Evolutionary conservation across 179 eudicot species (phyloP).

Genomic region (Amaranthus tricolor): DNA sequence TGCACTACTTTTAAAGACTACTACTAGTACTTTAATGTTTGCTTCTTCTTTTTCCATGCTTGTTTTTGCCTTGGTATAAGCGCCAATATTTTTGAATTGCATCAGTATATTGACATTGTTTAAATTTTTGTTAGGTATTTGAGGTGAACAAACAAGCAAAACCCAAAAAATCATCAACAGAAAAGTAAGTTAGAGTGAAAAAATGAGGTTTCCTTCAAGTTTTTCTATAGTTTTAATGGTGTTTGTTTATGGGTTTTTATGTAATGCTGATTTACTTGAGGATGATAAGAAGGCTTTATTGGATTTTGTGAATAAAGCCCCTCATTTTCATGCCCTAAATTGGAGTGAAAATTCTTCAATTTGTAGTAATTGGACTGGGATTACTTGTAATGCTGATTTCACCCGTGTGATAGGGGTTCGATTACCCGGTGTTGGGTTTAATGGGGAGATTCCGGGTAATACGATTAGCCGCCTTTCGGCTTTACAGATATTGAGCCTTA

Average conservation of each 20-base stretch:
- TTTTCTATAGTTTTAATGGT: conserved; percentile 23
- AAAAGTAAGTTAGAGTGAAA: conserved; percentile 3
- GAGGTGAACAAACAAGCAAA: conserved; percentile 10
- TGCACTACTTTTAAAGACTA: conserved; percentile 23
- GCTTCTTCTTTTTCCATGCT: conserved; percentile 2
- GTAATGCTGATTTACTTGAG: conserved; percentile 29
- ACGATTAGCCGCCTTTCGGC: conserved; percentile 62
- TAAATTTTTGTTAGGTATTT: conserved; percentile 17
- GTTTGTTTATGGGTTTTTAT: conserved; percentile 18
- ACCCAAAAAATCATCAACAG: conserved; percentile 6
- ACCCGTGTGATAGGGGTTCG: conserved; percentile 52
- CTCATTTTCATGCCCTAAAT: conserved; percentile 52
- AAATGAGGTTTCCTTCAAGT: conserved; percentile 32
- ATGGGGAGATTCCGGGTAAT: conserved; percentile 57
- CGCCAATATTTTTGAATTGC: conserved; percentile 25
- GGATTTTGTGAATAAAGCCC: conserved; percentile 45
- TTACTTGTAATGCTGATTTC: conserved; percentile 47
- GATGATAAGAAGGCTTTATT: conserved; percentile 66
- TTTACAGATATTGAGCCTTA: conserved; percentile 60
- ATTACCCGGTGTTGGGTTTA: conserved; percentile 65
- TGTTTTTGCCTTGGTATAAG: not conserved
- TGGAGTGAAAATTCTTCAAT: conserved; percentile 44
- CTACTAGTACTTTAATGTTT: not conserved
- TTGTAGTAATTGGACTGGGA: conserved; percentile 67
- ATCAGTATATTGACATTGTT: conserved; percentile 16